A percentile compares a stretch with the other conserved stretches of the same genome.
Evolutionary conservation across 129 eudicot genomes (phyloP).

Genomic region (Solidago caesia): DNA sequence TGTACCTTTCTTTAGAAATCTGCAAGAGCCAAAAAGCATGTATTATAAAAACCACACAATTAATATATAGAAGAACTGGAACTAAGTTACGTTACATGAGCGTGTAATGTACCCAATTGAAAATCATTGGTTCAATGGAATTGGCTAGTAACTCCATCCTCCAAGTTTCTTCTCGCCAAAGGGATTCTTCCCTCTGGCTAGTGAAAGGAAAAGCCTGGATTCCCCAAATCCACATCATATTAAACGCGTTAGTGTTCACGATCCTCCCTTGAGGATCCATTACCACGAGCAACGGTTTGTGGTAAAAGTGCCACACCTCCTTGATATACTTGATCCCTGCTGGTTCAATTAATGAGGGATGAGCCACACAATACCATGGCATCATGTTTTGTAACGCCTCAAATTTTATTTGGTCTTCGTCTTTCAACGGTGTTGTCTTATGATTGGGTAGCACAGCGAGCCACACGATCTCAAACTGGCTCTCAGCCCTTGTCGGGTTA

Average conservation of each 20-base stretch:
- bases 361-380: conserved; percentile 81
- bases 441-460: conserved; percentile 52
- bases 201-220: conserved; percentile 71
- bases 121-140: conserved; percentile 60
- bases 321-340: conserved; percentile 62
- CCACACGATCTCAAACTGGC: conserved; percentile 79
- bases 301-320: conserved; percentile 69
- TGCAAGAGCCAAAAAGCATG: conserved; percentile 20
- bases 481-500: conserved; percentile 49
- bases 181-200: conserved; percentile 55
- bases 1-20: conserved; percentile 43
- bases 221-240: conserved; percentile 99
- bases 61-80: neutral
- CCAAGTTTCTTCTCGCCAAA: conserved; percentile 76
- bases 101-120: conserved; percentile 50
- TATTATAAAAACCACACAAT: neutral
- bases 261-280: conserved; percentile 80
- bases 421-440: conserved; percentile 38
- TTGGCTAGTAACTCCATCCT: conserved; percentile 68
- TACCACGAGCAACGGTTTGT: conserved; percentile 77
- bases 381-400: conserved; percentile 47
- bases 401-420: conserved; percentile 39
- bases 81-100: neutral
- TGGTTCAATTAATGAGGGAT: conserved; percentile 68
- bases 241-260: conserved; percentile 59